A percentile compares a stretch with the other conserved stretches of the same genome.
phyloP scores from a whole-genome alignment of 306 rosid species.

The Castanea crenata region DNA sequence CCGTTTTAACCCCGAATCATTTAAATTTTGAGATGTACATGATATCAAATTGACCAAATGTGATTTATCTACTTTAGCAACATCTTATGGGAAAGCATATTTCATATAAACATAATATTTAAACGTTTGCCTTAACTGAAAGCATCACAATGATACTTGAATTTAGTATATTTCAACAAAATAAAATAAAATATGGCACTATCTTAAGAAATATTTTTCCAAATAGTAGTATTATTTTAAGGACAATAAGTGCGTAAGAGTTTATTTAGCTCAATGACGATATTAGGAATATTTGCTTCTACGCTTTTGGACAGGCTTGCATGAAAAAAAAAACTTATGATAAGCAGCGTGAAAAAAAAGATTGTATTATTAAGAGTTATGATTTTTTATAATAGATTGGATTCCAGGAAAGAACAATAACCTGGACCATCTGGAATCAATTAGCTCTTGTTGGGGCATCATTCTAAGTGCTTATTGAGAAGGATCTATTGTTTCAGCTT shows the following conservation, averaged over 20 bases:
- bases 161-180: too few relatives aligned
- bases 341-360: background rate
- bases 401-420: background rate
- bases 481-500: background rate
- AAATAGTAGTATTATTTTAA: background rate
- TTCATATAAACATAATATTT: too few relatives aligned
- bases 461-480: background rate
- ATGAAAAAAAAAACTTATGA: background rate
- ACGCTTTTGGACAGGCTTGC: background rate
- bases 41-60: too few relatives aligned
- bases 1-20: too few relatives aligned
- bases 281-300: background rate
- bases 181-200: background rate
- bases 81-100: too few relatives aligned
- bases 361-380: background rate
- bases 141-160: too few relatives aligned
- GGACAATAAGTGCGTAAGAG: too few relatives aligned
- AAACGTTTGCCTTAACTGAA: too few relatives aligned
- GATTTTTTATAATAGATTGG: background rate
- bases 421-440: background rate
- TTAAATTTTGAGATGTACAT: too few relatives aligned
- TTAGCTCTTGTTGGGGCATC: constrained; percentile 2
- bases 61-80: too few relatives aligned
- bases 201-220: background rate
- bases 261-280: background rate